Conservation (phyloP, 2,329 filamentous ascomycete genomes). For the Xylaria sp. region DNA sequence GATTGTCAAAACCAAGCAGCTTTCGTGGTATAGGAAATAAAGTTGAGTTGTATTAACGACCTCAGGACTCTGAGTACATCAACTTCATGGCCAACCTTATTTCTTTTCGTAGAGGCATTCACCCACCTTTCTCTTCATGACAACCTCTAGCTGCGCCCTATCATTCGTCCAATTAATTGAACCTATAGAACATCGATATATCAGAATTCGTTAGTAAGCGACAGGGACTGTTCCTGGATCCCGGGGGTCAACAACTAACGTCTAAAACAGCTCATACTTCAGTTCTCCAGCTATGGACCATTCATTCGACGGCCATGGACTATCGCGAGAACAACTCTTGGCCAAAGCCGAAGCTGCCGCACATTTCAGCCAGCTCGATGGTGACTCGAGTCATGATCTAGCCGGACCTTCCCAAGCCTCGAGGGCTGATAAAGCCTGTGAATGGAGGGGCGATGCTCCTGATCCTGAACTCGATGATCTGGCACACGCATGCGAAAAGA, state of each 20-base stretch:
- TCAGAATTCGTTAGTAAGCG: conserved; percentile 9
- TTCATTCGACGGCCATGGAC: conserved; percentile 27
- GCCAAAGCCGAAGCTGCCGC: conserved; percentile 31
- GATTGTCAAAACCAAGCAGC: background rate
- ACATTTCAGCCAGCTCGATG: conserved; percentile 30
- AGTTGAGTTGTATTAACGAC: background rate
- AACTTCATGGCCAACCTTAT: conserved; percentile 9
- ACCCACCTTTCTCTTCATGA: conserved; percentile 9
- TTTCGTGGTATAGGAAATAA: background rate
- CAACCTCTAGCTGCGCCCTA: conserved; percentile 25
- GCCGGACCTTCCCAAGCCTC: background rate
- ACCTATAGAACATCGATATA: conserved; percentile 33
- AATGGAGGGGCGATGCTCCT: conserved; percentile 43
- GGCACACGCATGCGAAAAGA: conserved; percentile 32
- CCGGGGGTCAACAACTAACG: conserved; percentile 1
- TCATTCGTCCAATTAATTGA: background rate
- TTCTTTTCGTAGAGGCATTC: conserved; percentile 6
- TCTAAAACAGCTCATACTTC: background rate
- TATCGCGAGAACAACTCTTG: conserved; percentile 30
- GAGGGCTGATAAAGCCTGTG: conserved; percentile 37
- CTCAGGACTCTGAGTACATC: background rate
- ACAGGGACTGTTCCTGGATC: background rate
- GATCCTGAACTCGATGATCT: conserved; percentile 46
- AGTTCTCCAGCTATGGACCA: conserved; percentile 23
- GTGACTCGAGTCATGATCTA: conserved; percentile 11